Evolutionary conservation across 257 asterid genomes (phyloP).

Genomic region (Solanum piurae): DNA sequence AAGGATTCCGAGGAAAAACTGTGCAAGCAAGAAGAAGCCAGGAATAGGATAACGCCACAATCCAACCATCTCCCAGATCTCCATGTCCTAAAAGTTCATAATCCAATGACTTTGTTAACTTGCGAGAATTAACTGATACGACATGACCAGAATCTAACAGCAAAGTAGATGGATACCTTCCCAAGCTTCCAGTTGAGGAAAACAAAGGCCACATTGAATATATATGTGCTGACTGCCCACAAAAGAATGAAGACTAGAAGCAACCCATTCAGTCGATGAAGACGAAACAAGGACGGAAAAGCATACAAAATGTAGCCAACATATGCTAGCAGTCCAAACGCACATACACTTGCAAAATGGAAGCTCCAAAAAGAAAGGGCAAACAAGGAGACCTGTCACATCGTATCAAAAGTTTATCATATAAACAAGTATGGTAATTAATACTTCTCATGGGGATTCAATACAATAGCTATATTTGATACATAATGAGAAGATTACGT

Average conservation of each 20-base stretch:
- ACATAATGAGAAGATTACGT: background rate
- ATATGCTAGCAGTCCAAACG: constrained; percentile 87
- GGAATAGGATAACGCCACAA: constrained; percentile 98
- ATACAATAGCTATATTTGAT: background rate
- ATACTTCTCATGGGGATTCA: background rate
- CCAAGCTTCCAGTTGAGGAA: constrained; percentile 76
- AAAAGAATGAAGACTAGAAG: constrained; percentile 97
- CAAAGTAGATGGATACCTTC: constrained; percentile 48
- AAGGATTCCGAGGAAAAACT: constrained; percentile 90
- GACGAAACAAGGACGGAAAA: constrained; percentile 82
- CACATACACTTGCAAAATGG: constrained; percentile 96
- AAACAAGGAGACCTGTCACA: constrained; percentile 80
- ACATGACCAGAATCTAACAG: constrained; percentile 4
- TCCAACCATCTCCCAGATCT: constrained; percentile 99
- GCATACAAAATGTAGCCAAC: constrained; percentile 84
- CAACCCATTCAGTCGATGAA: constrained; percentile 89
- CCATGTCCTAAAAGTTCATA: constrained; percentile 66
- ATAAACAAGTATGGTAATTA: background rate
- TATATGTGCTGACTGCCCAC: constrained; percentile 96
- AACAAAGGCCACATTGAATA: constrained; percentile 86
- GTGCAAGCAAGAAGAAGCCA: constrained; percentile 92
- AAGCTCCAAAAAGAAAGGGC: constrained; percentile 97
- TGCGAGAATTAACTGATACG: background rate
- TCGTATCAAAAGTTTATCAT: constrained; percentile 30
- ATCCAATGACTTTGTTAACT: constrained; percentile 9